phyloP scores from a whole-genome alignment of 306 rosid genomes.

The Corylus heterophylla region DNA sequence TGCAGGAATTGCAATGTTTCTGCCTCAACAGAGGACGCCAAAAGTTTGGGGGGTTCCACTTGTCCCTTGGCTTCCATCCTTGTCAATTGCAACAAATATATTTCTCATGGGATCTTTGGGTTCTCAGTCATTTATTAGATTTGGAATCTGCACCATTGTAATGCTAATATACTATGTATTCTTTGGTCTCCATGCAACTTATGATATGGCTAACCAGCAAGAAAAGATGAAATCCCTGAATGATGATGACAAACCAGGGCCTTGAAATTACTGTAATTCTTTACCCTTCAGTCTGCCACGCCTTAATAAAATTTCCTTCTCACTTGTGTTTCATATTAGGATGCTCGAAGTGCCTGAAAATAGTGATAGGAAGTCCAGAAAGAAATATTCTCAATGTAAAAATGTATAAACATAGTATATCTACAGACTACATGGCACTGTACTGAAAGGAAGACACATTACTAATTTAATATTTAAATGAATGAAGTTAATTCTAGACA shows the following conservation, averaged over 20 bases:
- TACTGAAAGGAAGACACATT: neutral
- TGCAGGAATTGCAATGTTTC: constrained; percentile 46
- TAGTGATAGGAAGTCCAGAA: neutral
- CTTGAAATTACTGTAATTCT: constrained; percentile 28
- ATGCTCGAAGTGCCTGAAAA: neutral
- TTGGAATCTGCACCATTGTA: constrained; percentile 59
- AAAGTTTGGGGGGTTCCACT: constrained; percentile 85
- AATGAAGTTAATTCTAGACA: neutral
- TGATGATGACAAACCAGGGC: constrained; percentile 34
- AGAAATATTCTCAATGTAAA: neutral
- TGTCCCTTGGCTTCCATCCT: constrained; percentile 82
- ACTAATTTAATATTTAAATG: neutral
- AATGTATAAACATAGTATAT: neutral
- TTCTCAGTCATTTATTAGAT: constrained; percentile 54
- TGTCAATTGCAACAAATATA: constrained; percentile 67
- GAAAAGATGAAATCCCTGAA: constrained; percentile 31
- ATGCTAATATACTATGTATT: constrained; percentile 67
- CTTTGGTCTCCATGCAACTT: constrained; percentile 81
- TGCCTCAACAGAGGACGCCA: constrained; percentile 62
- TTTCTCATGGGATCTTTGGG: constrained; percentile 78
- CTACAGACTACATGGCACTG: neutral
- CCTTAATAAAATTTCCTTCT: neutral
- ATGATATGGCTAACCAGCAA: constrained; percentile 69
- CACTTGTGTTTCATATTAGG: neutral
- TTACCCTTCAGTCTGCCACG: neutral